Conservation (phyloP, 2,329 filamentous ascomycete genomes). For the Penicillium sp. region DNA sequence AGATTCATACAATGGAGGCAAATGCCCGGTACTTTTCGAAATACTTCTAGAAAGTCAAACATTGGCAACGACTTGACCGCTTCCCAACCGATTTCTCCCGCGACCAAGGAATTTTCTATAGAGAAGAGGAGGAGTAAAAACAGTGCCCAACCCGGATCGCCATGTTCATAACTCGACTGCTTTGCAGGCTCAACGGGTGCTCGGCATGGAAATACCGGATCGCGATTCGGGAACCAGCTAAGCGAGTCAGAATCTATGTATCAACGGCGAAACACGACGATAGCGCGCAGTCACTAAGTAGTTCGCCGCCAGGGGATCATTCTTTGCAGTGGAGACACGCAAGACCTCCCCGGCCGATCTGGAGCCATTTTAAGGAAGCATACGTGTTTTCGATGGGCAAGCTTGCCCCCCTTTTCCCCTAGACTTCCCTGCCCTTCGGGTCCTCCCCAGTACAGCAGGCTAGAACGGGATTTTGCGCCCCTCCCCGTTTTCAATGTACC, state of each 20-base stretch:
- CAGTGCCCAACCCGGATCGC: neutral
- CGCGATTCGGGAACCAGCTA: conserved; percentile 13
- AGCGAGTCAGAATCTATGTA: neutral
- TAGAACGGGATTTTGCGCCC: conserved; percentile 20
- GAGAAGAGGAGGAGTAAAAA: neutral
- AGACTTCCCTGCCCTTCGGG: conserved; percentile 20
- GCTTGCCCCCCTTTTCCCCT: conserved; percentile 24
- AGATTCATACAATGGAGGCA: neutral
- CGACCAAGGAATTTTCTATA: conserved; percentile 12
- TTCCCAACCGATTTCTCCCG: conserved; percentile 24
- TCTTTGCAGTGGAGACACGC: conserved; percentile 25
- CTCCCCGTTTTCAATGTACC: conserved; percentile 21
- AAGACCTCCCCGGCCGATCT: conserved; percentile 20
- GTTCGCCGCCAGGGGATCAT: conserved; percentile 16
- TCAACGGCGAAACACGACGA: neutral
- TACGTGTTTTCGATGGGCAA: conserved; percentile 19
- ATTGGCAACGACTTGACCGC: conserved; percentile 21
- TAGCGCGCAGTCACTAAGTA: neutral
- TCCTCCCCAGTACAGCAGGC: conserved; percentile 19
- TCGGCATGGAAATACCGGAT: conserved; percentile 18
- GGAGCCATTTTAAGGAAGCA: conserved; percentile 8
- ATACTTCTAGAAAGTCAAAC: conserved; percentile 15
- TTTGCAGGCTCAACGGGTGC: conserved; percentile 23
- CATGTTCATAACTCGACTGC: conserved; percentile 21
- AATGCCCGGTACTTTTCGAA: neutral